Conservation (phyloP, 2,329 filamentous ascomycete genomes). For the Mycocentrospora acerina region DNA sequence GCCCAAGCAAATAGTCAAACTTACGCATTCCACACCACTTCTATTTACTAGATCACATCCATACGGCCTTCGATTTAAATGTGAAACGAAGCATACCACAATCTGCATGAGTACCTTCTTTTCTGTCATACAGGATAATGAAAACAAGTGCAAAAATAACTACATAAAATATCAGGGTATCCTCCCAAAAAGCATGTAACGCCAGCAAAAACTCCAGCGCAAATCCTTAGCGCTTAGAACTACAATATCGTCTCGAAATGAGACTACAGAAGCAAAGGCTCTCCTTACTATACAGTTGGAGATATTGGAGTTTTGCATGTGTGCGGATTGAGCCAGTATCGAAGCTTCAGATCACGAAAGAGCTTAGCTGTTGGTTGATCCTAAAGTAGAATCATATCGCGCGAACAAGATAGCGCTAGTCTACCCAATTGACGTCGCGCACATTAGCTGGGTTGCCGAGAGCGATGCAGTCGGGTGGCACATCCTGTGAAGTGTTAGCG, state of each 20-base stretch:
- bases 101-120: constrained; percentile 4
- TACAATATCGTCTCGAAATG: background rate
- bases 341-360: no score
- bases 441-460: constrained; percentile 51
- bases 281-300: background rate
- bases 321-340: no score
- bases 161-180: constrained; percentile 23
- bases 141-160: background rate
- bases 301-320: no score
- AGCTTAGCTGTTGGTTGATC: no score
- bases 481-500: constrained; percentile 41
- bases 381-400: background rate
- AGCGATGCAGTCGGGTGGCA: constrained; percentile 50
- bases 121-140: background rate
- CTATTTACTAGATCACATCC: no score
- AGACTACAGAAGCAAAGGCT: background rate
- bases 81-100: background rate
- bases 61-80: background rate
- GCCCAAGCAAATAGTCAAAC: no score
- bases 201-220: constrained; percentile 3
- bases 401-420: background rate
- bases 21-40: no score
- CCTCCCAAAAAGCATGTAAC: constrained; percentile 17
- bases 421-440: constrained; percentile 19
- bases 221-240: constrained; percentile 1